A percentile compares a stretch with the other conserved stretches of the same genome.
phyloP scores from a whole-genome alignment of 176 grass and related monocot species.

The Sorghum bicolor region Sorghum_bicolor_NCBIv3 NC_012871.2:20558501-20559000 shows the following conservation, averaged over 20 bases:
- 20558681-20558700: constrained; percentile 94
- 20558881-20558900: constrained; percentile 77
- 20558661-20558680: constrained; percentile 81
- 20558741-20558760: constrained; percentile 60
- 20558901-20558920: constrained; percentile 74
- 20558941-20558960: constrained; percentile 70
- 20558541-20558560: constrained; percentile 95
- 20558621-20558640: constrained; percentile 43
- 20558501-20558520: constrained; percentile 75
- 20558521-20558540: constrained; percentile 89
- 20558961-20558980: constrained; percentile 75
- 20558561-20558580: constrained; percentile 56
- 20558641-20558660: constrained; percentile 70
- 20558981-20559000: constrained; percentile 74
- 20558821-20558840: constrained; percentile 87
- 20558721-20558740: constrained; percentile 65
- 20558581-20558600: constrained; percentile 59
- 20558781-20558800: constrained; percentile 76
- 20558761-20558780: constrained; percentile 52
- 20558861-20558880: constrained; percentile 93
- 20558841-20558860: constrained; percentile 74
- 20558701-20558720: constrained; percentile 58
- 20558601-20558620: constrained; percentile 67
- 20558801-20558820: constrained; percentile 92
- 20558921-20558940: constrained; percentile 96